phyloP scores from a whole-genome alignment of 371 early-diverging fungal genomes.

The Mortierella sp. region DNA sequence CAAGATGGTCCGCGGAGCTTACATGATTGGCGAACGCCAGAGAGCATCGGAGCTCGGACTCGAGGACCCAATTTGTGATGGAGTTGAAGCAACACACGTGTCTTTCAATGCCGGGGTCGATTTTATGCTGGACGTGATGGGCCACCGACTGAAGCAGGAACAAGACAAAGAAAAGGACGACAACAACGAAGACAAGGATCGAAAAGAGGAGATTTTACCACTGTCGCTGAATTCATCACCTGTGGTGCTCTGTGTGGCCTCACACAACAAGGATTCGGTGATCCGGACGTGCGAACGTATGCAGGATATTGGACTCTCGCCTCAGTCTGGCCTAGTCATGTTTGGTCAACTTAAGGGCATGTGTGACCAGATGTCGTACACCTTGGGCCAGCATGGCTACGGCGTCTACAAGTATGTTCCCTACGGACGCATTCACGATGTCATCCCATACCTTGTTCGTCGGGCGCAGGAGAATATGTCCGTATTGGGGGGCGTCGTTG shows the following conservation, averaged over 20 bases:
- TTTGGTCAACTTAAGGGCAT: slow-evolving; percentile 94
- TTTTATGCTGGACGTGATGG: slow-evolving; percentile 72
- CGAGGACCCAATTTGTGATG: slow-evolving; percentile 85
- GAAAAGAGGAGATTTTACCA: slow-evolving; percentile 46
- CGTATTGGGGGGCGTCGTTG: slow-evolving; percentile 61
- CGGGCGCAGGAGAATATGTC: slow-evolving; percentile 95
- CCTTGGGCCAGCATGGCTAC: slow-evolving; percentile 79
- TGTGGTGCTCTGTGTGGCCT: slow-evolving; percentile 84
- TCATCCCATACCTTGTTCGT: slow-evolving; percentile 92
- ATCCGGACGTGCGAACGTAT: slow-evolving; percentile 69
- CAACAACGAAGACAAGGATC: slow-evolving; percentile 1
- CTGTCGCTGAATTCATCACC: slow-evolving; percentile 57
- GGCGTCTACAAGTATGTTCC: slow-evolving; percentile 91
- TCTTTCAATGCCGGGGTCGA: slow-evolving; percentile 84
- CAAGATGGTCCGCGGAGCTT: slow-evolving; percentile 94
- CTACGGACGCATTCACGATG: slow-evolving; percentile 87
- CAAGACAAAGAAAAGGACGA: neutral
- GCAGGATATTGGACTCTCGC: slow-evolving; percentile 65
- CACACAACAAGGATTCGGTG: slow-evolving; percentile 89
- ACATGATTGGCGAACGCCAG: slow-evolving; percentile 90
- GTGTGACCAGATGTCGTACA: slow-evolving; percentile 81
- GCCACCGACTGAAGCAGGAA: neutral
- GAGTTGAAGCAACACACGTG: slow-evolving; percentile 82
- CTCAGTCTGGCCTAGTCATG: slow-evolving; percentile 72
- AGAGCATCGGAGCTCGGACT: slow-evolving; percentile 75